Evolutionary conservation across 164 flowering plant species (phyloP).

Genomic region (Warburgia ugandensis): DNA sequence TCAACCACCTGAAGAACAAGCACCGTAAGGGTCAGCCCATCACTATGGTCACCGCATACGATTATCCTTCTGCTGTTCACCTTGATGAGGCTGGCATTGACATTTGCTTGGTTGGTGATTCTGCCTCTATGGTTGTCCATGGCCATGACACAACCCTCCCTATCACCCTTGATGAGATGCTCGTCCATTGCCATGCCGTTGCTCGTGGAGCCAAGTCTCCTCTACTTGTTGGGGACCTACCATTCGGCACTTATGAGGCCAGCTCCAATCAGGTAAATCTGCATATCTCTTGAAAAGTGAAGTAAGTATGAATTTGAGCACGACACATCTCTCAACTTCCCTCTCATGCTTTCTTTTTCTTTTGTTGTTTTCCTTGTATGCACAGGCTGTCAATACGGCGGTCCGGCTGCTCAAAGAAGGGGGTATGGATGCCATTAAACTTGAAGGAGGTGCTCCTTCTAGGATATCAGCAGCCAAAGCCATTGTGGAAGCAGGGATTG

Average conservation of each 20-base stretch:
- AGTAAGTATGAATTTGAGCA: too few relatives aligned
- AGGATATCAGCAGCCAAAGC: slow-evolving; percentile 82
- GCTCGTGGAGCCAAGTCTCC: slow-evolving; percentile 80
- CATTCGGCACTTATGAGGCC: slow-evolving; percentile 88
- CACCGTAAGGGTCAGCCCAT: slow-evolving; percentile 57
- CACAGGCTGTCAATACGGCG: slow-evolving; percentile 90
- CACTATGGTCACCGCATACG: slow-evolving; percentile 87
- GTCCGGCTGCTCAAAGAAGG: slow-evolving; percentile 89
- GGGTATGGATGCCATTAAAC: slow-evolving; percentile 92
- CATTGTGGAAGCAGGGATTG: slow-evolving; percentile 96
- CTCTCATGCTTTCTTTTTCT: too few relatives aligned
- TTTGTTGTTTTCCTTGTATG: too few relatives aligned
- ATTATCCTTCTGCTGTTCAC: slow-evolving; percentile 92
- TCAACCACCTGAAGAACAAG: slow-evolving; percentile 51
- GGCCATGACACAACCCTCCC: slow-evolving; percentile 95
- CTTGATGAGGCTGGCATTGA: slow-evolving; percentile 82
- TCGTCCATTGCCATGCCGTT: slow-evolving; percentile 91
- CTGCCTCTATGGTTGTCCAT: slow-evolving; percentile 96
- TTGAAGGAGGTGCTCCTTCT: slow-evolving; percentile 89
- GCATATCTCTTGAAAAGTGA: too few relatives aligned
- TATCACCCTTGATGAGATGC: slow-evolving; percentile 78
- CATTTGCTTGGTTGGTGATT: slow-evolving; percentile 83
- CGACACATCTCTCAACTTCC: too few relatives aligned
- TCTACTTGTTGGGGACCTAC: slow-evolving; percentile 81
- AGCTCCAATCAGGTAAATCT: slow-evolving; percentile 51